Evolutionary conservation across 257 asterid species (phyloP).

Genomic region (Nicotiana tabacum): DNA sequence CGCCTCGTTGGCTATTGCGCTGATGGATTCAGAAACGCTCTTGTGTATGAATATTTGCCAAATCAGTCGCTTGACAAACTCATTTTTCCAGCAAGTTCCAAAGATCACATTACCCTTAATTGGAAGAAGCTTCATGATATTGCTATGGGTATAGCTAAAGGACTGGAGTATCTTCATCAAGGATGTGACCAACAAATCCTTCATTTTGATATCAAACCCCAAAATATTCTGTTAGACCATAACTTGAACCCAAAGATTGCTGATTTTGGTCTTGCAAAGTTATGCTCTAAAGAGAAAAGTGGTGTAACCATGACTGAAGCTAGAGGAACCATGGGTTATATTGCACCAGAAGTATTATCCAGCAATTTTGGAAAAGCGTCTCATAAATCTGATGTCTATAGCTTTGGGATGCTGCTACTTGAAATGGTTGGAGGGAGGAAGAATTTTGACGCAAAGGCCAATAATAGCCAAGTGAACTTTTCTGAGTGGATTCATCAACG

Average conservation of each 20-base stretch:
- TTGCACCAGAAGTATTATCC: constrained; percentile 35
- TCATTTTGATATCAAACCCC: constrained; percentile 24
- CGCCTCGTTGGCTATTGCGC: constrained; percentile 41
- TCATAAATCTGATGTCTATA: constrained; percentile 31
- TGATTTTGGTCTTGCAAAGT: constrained; percentile 37
- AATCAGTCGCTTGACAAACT: constrained; percentile 31
- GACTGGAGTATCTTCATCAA: constrained; percentile 24
- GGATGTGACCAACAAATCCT: constrained; percentile 19
- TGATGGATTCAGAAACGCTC: constrained; percentile 29
- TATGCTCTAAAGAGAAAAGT: constrained; percentile 23
- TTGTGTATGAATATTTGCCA: constrained; percentile 32
- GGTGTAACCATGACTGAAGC: constrained; percentile 27
- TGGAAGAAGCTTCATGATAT: constrained; percentile 16
- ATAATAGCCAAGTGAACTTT: constrained; percentile 23
- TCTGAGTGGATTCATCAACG: constrained; percentile 33
- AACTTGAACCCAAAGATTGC: constrained; percentile 23
- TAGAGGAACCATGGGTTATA: constrained; percentile 36
- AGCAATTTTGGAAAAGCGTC: constrained; percentile 32
- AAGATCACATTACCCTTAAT: neutral
- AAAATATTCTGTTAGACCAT: constrained; percentile 26
- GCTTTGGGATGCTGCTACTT: constrained; percentile 31
- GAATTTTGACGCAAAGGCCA: constrained; percentile 7
- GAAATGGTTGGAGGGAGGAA: constrained; percentile 42
- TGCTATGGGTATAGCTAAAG: constrained; percentile 30
- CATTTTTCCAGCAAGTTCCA: constrained; percentile 15